A percentile compares a stretch with the other conserved stretches of the same genome.
phyloP scores from a whole-genome alignment of 1,284 basidiomycete genomes.

The Puccinia hordei region DNA sequence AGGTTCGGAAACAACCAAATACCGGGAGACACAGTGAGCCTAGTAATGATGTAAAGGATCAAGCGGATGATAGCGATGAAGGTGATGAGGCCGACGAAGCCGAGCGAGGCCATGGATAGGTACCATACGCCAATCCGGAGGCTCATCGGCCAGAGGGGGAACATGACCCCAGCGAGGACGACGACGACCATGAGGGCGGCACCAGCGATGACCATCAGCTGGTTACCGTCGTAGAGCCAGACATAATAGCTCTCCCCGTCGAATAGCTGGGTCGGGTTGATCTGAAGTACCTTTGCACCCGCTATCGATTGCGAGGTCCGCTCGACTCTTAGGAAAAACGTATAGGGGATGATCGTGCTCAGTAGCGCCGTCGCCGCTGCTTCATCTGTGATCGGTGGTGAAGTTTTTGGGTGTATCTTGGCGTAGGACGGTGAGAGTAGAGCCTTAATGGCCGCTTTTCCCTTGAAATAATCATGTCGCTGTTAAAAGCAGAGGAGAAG shows the following conservation, averaged over 20 bases:
- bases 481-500: not conserved
- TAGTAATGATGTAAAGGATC: constrained; percentile 91
- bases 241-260: constrained; percentile 79
- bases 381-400: constrained; percentile 69
- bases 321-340: constrained; percentile 59
- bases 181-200: constrained; percentile 87
- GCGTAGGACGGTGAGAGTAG: constrained; percentile 85
- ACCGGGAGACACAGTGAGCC: constrained; percentile 80
- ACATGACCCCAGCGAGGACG: constrained; percentile 97
- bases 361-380: constrained; percentile 74
- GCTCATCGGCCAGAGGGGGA: constrained; percentile 92
- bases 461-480: constrained; percentile 61
- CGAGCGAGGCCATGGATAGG: constrained; percentile 81
- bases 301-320: constrained; percentile 66
- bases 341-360: constrained; percentile 71
- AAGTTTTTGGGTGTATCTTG: constrained; percentile 81
- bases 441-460: constrained; percentile 87
- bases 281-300: constrained; percentile 74
- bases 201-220: constrained; percentile 89
- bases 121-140: constrained; percentile 98
- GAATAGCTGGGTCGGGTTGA: constrained; percentile 80
- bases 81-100: constrained; percentile 87
- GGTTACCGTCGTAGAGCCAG: constrained; percentile 95
- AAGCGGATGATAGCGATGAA: constrained; percentile 85
- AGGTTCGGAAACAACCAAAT: constrained; percentile 99